A percentile compares a stretch with the other conserved stretches of the same genome.
phyloP scores from a whole-genome alignment of 1,139 yeast genomes.

The Yamadazyma pseudoaaseri region DNA sequence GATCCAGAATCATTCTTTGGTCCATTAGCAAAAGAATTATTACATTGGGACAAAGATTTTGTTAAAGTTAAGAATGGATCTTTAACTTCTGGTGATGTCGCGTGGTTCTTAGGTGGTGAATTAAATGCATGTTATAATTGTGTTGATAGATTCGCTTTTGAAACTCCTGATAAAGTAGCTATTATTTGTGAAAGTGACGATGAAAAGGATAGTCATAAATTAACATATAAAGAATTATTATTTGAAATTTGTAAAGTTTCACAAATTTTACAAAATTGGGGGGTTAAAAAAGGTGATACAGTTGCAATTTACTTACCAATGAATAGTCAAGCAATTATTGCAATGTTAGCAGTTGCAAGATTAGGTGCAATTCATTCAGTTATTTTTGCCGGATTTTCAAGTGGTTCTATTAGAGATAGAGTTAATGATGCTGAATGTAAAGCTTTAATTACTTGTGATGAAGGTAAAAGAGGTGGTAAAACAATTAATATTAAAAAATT shows the following conservation, averaged over 20 bases:
- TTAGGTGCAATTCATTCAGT: constrained; percentile 84
- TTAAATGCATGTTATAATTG: constrained; percentile 93
- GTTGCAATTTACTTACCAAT: constrained; percentile 85
- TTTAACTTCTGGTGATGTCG: constrained; percentile 74
- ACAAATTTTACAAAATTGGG: constrained; percentile 83
- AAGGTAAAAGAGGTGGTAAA: constrained; percentile 80
- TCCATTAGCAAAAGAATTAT: constrained; percentile 71
- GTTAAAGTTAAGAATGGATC: constrained; percentile 71
- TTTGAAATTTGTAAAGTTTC: constrained; percentile 88
- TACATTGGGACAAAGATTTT: constrained; percentile 86
- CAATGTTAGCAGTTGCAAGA: constrained; percentile 72
- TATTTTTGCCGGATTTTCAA: constrained; percentile 80
- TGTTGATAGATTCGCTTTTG: constrained; percentile 93
- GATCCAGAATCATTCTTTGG: constrained; percentile 88
- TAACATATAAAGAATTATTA: constrained; percentile 85
- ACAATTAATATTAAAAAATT: constrained; percentile 79
- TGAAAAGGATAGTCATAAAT: constrained; percentile 66
- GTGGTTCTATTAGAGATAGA: constrained; percentile 74
- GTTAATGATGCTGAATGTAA: constrained; percentile 74
- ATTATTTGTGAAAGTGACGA: constrained; percentile 95
- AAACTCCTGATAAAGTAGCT: constrained; percentile 84
- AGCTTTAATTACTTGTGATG: constrained; percentile 77
- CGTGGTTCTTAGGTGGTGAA: constrained; percentile 94
- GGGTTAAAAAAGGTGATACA: constrained; percentile 81
- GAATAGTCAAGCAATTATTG: constrained; percentile 78